Evolutionary conservation across 2,329 filamentous ascomycete species (phyloP).

Genomic region (Alternaria panax): DNA sequence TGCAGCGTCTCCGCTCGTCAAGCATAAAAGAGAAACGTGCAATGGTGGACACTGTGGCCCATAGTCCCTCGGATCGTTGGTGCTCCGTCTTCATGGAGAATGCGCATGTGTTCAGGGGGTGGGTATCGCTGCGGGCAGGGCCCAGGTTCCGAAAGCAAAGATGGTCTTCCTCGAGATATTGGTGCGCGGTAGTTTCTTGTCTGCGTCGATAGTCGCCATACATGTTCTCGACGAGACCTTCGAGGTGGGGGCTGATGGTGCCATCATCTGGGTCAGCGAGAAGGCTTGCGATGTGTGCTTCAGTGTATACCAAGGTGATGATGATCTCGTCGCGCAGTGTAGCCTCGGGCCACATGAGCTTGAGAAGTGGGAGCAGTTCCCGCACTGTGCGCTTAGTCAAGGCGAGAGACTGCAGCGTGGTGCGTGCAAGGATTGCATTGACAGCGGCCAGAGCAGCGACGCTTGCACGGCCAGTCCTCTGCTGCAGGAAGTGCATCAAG

Average conservation of each 20-base stretch:
- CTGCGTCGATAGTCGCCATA: conserved; percentile 79
- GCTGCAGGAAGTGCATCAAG: conserved; percentile 68
- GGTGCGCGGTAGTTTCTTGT: conserved; percentile 58
- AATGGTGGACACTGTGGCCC: conserved; percentile 51
- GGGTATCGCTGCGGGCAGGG: conserved; percentile 36
- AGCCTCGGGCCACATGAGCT: conserved; percentile 72
- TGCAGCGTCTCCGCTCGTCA: conserved; percentile 34
- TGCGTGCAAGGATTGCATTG: conserved; percentile 72
- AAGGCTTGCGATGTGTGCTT: conserved; percentile 50
- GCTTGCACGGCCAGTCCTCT: conserved; percentile 69
- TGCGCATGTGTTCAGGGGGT: conserved; percentile 38
- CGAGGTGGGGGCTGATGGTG: conserved; percentile 55
- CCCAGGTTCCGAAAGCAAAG: conserved; percentile 60
- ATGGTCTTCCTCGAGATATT: conserved; percentile 75
- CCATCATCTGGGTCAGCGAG: conserved; percentile 36
- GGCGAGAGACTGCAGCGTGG: conserved; percentile 71
- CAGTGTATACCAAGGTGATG: conserved; percentile 70
- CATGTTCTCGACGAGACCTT: conserved; percentile 74
- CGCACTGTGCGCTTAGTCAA: conserved; percentile 68
- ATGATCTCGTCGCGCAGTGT: conserved; percentile 78
- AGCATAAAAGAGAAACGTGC: conserved; percentile 49
- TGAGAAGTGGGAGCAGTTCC: conserved; percentile 73
- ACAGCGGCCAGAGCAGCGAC: conserved; percentile 77
- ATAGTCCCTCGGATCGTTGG: conserved; percentile 40
- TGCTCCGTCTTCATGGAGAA: conserved; percentile 47